Evolutionary conservation across 768 basidiomycete species (phyloP).

Genomic region (Rhodocollybia butyracea): DNA sequence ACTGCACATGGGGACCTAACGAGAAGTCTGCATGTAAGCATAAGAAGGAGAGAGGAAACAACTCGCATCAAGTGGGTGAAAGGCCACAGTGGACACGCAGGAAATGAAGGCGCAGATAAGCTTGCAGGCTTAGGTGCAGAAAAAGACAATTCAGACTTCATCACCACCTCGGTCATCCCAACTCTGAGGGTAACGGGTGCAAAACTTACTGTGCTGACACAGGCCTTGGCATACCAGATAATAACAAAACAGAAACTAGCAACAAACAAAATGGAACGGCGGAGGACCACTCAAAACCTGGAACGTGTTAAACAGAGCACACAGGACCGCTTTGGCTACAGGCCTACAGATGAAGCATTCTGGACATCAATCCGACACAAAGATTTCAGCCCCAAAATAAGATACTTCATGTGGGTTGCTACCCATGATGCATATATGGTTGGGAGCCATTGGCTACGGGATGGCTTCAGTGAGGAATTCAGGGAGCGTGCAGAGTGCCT

Average conservation of each 20-base stretch:
- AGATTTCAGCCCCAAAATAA: neutral
- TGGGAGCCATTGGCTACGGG: slow-evolving; percentile 15
- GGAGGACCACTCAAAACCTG: neutral
- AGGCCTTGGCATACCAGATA: slow-evolving; percentile 8
- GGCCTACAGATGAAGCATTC: neutral
- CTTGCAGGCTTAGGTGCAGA: slow-evolving; percentile 15
- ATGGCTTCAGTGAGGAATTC: neutral
- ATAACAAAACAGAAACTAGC: neutral
- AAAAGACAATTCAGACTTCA: slow-evolving; percentile 9
- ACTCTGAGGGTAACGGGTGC: slow-evolving; percentile 14
- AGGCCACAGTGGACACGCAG: slow-evolving; percentile 15
- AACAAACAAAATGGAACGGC: neutral
- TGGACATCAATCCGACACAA: slow-evolving; percentile 2
- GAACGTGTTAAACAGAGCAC: slow-evolving; percentile 2
- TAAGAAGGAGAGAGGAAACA: slow-evolving; percentile 8
- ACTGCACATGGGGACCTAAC: neutral
- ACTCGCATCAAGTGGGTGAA: slow-evolving; percentile 23
- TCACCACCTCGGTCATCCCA: neutral
- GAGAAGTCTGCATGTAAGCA: neutral
- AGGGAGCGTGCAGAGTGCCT: slow-evolving; percentile 9
- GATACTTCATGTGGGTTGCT: slow-evolving; percentile 16
- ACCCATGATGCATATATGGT: slow-evolving; percentile 18
- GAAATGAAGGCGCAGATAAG: slow-evolving; percentile 23
- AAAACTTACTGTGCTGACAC: slow-evolving; percentile 11
- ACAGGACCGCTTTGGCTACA: slow-evolving; percentile 1